Conservation (phyloP, 1,284 basidiomycete species). For the Marasmius sp. region DNA sequence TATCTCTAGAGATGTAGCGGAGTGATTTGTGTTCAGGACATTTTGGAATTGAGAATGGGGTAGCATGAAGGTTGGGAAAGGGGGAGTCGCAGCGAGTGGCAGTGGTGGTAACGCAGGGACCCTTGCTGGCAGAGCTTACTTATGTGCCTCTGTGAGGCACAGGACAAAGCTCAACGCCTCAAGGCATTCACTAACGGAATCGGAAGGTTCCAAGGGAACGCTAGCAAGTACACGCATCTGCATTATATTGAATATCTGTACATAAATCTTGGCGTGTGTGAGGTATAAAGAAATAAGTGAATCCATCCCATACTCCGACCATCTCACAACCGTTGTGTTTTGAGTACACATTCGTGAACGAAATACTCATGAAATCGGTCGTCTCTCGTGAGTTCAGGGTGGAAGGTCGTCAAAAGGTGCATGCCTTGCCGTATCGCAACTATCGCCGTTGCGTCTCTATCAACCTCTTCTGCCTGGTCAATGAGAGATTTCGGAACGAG, state of each 20-base stretch:
- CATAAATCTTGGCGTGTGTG: too few relatives aligned
- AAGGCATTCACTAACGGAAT: too few relatives aligned
- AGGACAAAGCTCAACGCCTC: too few relatives aligned
- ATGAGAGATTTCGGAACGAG: constrained; percentile 54
- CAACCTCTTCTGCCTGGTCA: constrained; percentile 27
- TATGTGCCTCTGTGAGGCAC: too few relatives aligned
- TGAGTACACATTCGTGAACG: constrained; percentile 61
- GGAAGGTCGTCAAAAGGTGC: constrained; percentile 89
- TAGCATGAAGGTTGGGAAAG: background rate
- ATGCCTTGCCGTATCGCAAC: constrained; percentile 88
- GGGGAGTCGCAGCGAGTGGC: background rate
- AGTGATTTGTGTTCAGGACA: constrained; percentile 7
- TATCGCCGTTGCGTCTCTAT: constrained; percentile 64
- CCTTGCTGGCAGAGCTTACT: too few relatives aligned
- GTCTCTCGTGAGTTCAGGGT: constrained; percentile 91
- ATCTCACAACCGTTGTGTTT: background rate
- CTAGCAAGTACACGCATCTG: too few relatives aligned
- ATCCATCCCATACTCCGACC: background rate
- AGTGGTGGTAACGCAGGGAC: background rate
- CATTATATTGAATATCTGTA: too few relatives aligned
- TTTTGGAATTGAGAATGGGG: constrained; percentile 2
- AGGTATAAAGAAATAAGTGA: too few relatives aligned
- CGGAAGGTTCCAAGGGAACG: too few relatives aligned
- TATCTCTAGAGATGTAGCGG: constrained; percentile 2
- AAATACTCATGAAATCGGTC: constrained; percentile 90